phyloP scores from a whole-genome alignment of 345 rosid species.

The Fremontodendron californicum region DNA sequence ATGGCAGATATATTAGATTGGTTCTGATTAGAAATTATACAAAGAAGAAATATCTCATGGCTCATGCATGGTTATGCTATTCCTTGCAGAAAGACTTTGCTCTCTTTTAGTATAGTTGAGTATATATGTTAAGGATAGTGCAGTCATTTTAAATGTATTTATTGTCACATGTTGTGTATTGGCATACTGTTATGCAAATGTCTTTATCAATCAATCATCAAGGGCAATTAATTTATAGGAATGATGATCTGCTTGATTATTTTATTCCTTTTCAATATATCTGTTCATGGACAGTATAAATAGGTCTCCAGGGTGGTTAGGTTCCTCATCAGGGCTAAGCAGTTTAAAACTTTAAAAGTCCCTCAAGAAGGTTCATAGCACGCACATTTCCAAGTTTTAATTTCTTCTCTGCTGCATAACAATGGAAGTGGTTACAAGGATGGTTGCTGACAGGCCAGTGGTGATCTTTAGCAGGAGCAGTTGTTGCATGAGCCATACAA shows the following conservation, averaged over 20 bases:
- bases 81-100: background rate
- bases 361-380: background rate
- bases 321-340: conserved; percentile 18
- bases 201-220: conserved; percentile 10
- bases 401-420: background rate
- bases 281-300: conserved; percentile 25
- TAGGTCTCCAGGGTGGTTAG: conserved; percentile 13
- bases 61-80: background rate
- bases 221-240: conserved; percentile 11
- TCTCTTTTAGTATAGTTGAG: background rate
- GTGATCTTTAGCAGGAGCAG: conserved; percentile 77
- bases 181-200: background rate
- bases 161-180: background rate
- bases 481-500: conserved; percentile 71
- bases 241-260: conserved; percentile 8
- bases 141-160: background rate
- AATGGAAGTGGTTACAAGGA: conserved; percentile 41
- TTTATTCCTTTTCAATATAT: conserved; percentile 6
- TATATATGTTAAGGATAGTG: background rate
- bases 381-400: background rate
- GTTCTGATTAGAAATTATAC: background rate
- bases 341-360: background rate
- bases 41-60: background rate
- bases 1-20: background rate
- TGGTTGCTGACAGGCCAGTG: conserved; percentile 65